Evolutionary conservation across 2,329 filamentous ascomycete species (phyloP), one percentile per base, ranked within the genome.

Genomic region (Fusarium abutilonis): DNA sequence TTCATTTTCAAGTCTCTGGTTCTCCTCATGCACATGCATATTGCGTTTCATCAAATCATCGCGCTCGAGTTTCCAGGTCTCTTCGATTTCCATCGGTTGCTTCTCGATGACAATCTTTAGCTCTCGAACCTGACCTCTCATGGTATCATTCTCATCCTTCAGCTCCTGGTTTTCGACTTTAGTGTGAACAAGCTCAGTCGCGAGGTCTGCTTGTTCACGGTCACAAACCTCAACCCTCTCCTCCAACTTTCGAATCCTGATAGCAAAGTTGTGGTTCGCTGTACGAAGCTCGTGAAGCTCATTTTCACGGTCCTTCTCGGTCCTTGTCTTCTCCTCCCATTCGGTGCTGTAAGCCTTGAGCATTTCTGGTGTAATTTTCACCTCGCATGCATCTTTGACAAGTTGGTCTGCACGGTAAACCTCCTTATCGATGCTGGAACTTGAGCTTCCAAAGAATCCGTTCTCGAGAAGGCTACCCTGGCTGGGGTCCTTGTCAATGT

Each of bases 101-200:
- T 88, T 90, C 73, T 97, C 91, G 28, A 98, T 93, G 34, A 98
- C 89, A 42, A 87, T 86, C 71, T 91, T 89, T 56, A 99, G 81
- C 76, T 97, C 93, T 52, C 86, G 85, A 17, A 97, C 92, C 74
- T 97, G 92, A 9, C 90, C 88, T 73, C 87, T 90, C 64, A 98
- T 80, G 43, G 87, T 91, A 76, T 99, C 95, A 69, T 97, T 97
- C 75, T 93, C 86, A 70, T 99, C 95, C 41, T 86, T 86, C 35
- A 99, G 80, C 72, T 92, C 89, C 72, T 97, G 91, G 69, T 98
- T 98, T 72, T 96, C 89, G 5, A 99, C 92, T 76, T 98, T 97
- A 38, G 92, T 89, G 66, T 89, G 90, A 31, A 99, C 93, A 39
- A 99, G 82, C 70, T 98, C 92, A 1, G 92, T 97, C 0, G 94